Base-by-base conservation (phyloP, 345 rosid genomes). In the Populus deltoides region DNA sequence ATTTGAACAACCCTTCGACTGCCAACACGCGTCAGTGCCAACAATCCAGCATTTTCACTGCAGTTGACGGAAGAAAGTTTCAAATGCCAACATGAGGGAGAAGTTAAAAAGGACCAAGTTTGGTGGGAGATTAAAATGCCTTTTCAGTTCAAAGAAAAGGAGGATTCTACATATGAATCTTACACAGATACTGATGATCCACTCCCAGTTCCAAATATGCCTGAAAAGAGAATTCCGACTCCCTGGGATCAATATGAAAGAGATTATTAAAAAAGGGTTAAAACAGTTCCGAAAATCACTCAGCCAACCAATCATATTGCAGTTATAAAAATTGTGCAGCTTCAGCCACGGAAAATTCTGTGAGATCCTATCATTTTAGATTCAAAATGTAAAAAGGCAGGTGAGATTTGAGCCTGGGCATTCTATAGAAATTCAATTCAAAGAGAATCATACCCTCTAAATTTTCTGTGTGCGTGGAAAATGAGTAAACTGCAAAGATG, bases 1-100 rank as follows among this genome's bases (percentile, higher is more conserved):
- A 95, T 95, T 78, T 95, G 99, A 72, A 94, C 93, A 22, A 94
- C 99, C 66, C 99, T 90, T 85, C 99, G 80, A 78, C 97, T 94
- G 70, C 99, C 99, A 55, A 95, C 92, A 1, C 87, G 90, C 16
- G 99, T 95, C 66, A 93, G 73, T 33, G 99, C 99, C 72, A 95
- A 84, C 85, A 95, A 77, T 71, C 99, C 99, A 1, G 94, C 96
- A 85, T 94, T 94, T 82, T 92, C 98, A 36, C 98, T 94, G 85
- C 88, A 79, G n/a, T 78, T 78, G 38, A 68, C 68, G 45, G 73
- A 45, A 66, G 39, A 35, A 45, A 77, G 47, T 15, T 57, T 51
- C 27, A 45, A 43, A 70, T 75, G 71, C 72, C 33, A 59, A 45
- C 67, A 59, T 5, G 24, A 67, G 6, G 43, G 2, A n/a, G 16